Percentiles rank a stretch among this genome's conserved stretches.
These are phyloP conservation scores for Xylariaceae sp. DNA, from an alignment of 2,329 filamentous ascomycete species.

Conservation along the genomic window DNA sequence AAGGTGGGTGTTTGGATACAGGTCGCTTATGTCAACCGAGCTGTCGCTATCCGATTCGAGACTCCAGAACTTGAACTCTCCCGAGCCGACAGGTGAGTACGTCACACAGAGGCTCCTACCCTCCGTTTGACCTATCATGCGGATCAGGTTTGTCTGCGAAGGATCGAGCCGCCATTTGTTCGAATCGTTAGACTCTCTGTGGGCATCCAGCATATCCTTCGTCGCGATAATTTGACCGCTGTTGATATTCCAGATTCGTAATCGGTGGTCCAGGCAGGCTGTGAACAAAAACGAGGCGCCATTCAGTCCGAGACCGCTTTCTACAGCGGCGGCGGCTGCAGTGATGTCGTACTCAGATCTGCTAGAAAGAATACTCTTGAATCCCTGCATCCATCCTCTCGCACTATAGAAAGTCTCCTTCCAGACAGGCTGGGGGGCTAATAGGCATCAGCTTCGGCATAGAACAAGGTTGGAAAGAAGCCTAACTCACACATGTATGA, in stretches of 20 bases:
- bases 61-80: slow-evolving; percentile 92
- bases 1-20: slow-evolving; percentile 59
- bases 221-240: slow-evolving; percentile 72
- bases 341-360: slow-evolving; percentile 61
- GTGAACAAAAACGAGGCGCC: slow-evolving; percentile 61
- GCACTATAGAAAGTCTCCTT: slow-evolving; percentile 69
- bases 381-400: slow-evolving; percentile 63
- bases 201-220: slow-evolving; percentile 69
- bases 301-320: slow-evolving; percentile 47
- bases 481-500: slow-evolving; percentile 41
- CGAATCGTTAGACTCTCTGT: slow-evolving; percentile 60
- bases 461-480: not conserved
- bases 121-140: slow-evolving; percentile 56
- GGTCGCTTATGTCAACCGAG: slow-evolving; percentile 61
- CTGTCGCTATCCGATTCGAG: slow-evolving; percentile 61
- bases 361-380: slow-evolving; percentile 60
- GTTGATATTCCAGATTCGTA: slow-evolving; percentile 86
- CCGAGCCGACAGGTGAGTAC: slow-evolving; percentile 80
- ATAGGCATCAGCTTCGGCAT: slow-evolving; percentile 20
- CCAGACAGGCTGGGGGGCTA: slow-evolving; percentile 46
- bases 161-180: slow-evolving; percentile 75
- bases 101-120: slow-evolving; percentile 62
- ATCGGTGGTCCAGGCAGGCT: slow-evolving; percentile 79
- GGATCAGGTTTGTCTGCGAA: slow-evolving; percentile 69
- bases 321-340: slow-evolving; percentile 58